A percentile compares a stretch with the other conserved stretches of the same genome.
Conservation (phyloP, 495 filamentous ascomycete genomes). For the Daldinia concentrica region DNA sequence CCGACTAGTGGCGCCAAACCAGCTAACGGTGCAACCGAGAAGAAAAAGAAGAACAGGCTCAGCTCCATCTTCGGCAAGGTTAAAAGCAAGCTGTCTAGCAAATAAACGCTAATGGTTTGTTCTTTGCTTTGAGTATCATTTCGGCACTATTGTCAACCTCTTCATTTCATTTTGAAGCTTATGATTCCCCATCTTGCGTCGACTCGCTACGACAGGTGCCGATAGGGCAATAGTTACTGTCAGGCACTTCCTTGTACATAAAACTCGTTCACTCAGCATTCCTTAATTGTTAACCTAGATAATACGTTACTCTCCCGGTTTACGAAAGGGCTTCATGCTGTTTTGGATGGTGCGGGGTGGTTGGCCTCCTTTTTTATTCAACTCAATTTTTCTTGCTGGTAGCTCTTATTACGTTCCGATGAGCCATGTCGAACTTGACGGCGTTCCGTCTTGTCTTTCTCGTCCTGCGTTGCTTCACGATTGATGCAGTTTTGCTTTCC, state of each 20-base stretch:
- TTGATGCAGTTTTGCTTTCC: conserved; percentile 17
- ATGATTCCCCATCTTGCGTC: conserved; percentile 55
- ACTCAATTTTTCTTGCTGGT: conserved; percentile 9
- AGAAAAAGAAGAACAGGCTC: conserved; percentile 69
- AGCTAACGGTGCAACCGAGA: conserved; percentile 47
- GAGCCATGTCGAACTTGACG: conserved; percentile 11
- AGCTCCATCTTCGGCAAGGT: conserved; percentile 66
- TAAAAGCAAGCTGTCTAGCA: conserved; percentile 62
- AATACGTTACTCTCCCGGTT: conserved; percentile 12
- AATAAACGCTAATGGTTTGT: conserved; percentile 26
- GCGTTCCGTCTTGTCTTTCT: conserved; percentile 4
- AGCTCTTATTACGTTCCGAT: conserved; percentile 20
- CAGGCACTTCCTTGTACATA: conserved; percentile 36
- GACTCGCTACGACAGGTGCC: conserved; percentile 39
- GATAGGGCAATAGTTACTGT: conserved; percentile 35
- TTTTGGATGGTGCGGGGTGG: conserved; percentile 24
- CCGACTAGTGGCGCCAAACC: conserved; percentile 46
- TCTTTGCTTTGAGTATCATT: conserved; percentile 33
- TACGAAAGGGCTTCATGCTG: conserved; percentile 1
- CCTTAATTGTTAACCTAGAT: conserved; percentile 5
- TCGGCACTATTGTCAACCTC: conserved; percentile 33
- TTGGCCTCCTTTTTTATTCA: conserved; percentile 10
- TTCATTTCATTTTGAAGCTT: conserved; percentile 43
- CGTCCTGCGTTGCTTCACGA: conserved; percentile 9
- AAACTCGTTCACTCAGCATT: conserved; percentile 36